Percentiles rank a stretch among this genome's conserved stretches.
These are phyloP conservation scores for Ceratobasidium theobromae DNA, from an alignment of 1,284 basidiomycete species.

Conservation along the genomic window DNA sequence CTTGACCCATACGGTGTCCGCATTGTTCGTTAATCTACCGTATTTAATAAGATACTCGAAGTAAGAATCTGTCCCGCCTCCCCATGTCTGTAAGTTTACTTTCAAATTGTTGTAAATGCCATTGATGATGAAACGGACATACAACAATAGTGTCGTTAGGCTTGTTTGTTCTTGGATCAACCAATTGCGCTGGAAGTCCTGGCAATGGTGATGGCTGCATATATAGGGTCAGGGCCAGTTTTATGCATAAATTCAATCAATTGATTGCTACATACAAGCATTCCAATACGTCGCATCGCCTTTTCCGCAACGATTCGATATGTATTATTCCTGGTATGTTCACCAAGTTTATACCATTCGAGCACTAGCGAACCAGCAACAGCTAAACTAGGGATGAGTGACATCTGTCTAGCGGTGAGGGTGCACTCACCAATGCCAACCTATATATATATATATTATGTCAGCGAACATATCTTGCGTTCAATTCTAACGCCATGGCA, in stretches of 20 bases:
- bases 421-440: neutral
- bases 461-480: neutral
- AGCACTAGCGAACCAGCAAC: conserved; percentile 21
- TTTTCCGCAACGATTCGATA: conserved; percentile 26
- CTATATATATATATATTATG: neutral
- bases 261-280: neutral
- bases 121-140: conserved; percentile 40
- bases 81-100: conserved; percentile 12
- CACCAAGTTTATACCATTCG: conserved; percentile 8
- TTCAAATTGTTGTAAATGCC: neutral
- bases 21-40: conserved; percentile 26
- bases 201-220: conserved; percentile 35
- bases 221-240: neutral
- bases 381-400: neutral
- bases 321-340: conserved; percentile 28
- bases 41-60: conserved; percentile 28
- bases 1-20: neutral
- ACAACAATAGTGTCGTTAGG: conserved; percentile 62
- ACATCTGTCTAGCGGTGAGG: no score
- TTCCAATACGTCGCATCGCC: conserved; percentile 20
- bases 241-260: neutral
- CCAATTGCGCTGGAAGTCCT: conserved; percentile 59
- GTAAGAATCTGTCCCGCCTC: conserved; percentile 18
- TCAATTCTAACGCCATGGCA: conserved; percentile 37
- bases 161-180: conserved; percentile 58